A percentile compares a stretch with the other conserved stretches of the same genome.
Conservation (phyloP, 2,329 filamentous ascomycete species). For the Juglanconis juglandina region DNA sequence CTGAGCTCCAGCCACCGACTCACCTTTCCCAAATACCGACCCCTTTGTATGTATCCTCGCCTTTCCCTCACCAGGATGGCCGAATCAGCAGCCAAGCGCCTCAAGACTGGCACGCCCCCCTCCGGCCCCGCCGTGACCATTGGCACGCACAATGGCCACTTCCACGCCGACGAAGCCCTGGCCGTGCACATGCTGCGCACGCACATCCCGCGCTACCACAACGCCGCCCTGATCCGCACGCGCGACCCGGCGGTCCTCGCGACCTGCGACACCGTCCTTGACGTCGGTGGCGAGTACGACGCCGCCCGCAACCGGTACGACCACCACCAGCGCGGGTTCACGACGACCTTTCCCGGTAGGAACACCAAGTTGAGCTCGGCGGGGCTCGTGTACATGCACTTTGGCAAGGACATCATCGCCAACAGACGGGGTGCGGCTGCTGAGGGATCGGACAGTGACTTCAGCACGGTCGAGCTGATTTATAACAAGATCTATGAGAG, state of each 20-base stretch:
- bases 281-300: constrained; percentile 96
- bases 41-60: constrained; percentile 39
- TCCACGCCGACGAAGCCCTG: constrained; percentile 97
- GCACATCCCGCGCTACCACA: constrained; percentile 70
- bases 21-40: background rate
- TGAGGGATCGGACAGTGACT: constrained; percentile 45
- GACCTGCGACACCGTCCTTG: constrained; percentile 89
- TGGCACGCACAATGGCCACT: constrained; percentile 96
- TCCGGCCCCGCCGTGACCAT: constrained; percentile 59
- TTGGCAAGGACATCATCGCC: constrained; percentile 79
- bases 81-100: constrained; percentile 72
- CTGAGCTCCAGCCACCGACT: background rate
- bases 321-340: constrained; percentile 94
- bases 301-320: constrained; percentile 75
- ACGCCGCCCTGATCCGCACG: constrained; percentile 75
- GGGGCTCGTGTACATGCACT: constrained; percentile 93
- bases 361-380: constrained; percentile 89
- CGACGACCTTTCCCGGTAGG: constrained; percentile 77
- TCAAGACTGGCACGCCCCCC: constrained; percentile 65
- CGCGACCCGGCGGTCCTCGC: constrained; percentile 76
- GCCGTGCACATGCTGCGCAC: constrained; percentile 93
- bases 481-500: constrained; percentile 88
- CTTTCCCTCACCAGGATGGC: constrained; percentile 50
- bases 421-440: constrained; percentile 47
- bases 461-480: constrained; percentile 67